Evolutionary conservation across 73 alveolate species (phyloP).

Genomic region (Stentor roeselii): DNA sequence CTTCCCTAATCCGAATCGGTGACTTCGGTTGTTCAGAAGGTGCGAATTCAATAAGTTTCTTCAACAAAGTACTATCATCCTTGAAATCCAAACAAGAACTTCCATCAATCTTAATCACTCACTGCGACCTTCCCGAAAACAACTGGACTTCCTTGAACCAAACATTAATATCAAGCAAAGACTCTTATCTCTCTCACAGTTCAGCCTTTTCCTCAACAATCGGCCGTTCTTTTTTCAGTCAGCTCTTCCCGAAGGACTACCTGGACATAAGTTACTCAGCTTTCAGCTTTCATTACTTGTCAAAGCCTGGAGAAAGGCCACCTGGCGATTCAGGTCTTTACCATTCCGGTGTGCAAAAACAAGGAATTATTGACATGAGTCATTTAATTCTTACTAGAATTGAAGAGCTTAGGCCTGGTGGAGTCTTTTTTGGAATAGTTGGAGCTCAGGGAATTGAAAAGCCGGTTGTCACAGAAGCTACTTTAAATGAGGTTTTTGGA

Average conservation of each 20-base stretch:
- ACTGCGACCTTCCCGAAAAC: slow-evolving; percentile 1
- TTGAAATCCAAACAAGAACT: neutral
- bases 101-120: neutral
- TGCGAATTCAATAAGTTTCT: neutral
- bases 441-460: neutral
- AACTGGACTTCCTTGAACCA: neutral
- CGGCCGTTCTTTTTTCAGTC: neutral
- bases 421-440: neutral
- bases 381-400: neutral
- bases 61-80: neutral
- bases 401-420: neutral
- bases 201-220: neutral
- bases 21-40: slow-evolving; percentile 20
- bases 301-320: neutral
- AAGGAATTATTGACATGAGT: neutral
- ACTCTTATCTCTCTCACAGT: neutral
- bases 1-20: neutral
- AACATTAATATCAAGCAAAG: neutral
- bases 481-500: neutral
- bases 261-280: neutral
- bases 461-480: neutral
- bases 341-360: neutral
- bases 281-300: neutral
- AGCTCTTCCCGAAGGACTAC: neutral
- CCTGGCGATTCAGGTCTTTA: neutral